Evolutionary conservation across 2,329 filamentous ascomycete genomes (phyloP), one percentile per base, ranked within the genome.

Genomic region (Gremmenia infestans): DNA sequence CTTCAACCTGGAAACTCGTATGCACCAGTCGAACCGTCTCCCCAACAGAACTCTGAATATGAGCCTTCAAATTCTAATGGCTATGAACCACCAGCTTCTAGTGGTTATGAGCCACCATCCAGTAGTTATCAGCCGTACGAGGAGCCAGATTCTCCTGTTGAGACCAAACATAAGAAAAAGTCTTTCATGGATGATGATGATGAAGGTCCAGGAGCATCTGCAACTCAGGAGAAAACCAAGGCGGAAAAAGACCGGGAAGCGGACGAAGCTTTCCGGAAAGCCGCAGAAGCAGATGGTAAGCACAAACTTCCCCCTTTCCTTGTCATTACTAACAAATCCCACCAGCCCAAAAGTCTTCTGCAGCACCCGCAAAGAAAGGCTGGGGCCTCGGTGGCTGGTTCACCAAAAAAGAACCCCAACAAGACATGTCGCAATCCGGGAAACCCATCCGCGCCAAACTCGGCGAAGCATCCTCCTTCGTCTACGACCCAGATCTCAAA

Each of bases 401-500:
- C 61, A 64, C 60, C 82, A 84, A 65, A 86, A 88, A 70, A 82
- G 87, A 64, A 71, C 49, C 64, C 67, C 57, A 19, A 14, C 42
- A 19, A 15, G 65, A 66, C 25, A 57, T 57, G 15, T 37, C 73
- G 7, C 70, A 73, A n/a, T 71, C 77, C 4, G 79, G 78, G 68
- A 87, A 87, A 28, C 83, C 92, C n/a, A 89, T 97, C 71, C 85
- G 83, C 65, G 94, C 95, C 60, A 99, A 99, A 68, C 81, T 99
- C 8, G 95, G 93, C 59, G 95, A 99, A 72, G 85, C 94, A 68
- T 96, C 85, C 71, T 91, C 86, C 47, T 97, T 99, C 72, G 87
- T 93, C 63, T 99, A 94, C 67, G 94, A 99, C 68, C 88, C 91
- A 2, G 89, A 97, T n/a, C 81, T 96, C 52, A 95, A 96, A 77